phyloP scores from a whole-genome alignment of 768 basidiomycete species.

The Leucocoprinus leucothites region DNA sequence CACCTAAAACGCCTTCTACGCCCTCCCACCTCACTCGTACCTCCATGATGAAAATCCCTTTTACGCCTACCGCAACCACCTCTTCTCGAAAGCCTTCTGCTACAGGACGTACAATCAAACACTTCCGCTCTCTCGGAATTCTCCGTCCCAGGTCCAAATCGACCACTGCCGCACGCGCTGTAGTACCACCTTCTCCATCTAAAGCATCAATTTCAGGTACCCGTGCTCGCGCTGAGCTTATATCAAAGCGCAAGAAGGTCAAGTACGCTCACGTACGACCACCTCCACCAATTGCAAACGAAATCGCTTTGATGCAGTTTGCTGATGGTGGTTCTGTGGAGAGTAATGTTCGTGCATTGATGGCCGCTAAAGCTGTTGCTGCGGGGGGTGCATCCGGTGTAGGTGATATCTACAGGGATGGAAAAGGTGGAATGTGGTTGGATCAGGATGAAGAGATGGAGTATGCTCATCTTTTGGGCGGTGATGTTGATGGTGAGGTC shows the following conservation, averaged over 20 bases:
- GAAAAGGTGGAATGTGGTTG: constrained; percentile 62
- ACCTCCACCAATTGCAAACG: constrained; percentile 57
- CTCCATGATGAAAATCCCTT: constrained; percentile 13
- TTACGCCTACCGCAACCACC: constrained; percentile 9
- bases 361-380: constrained; percentile 53
- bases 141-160: constrained; percentile 13
- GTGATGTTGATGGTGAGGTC: constrained; percentile 25
- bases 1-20: constrained; percentile 45
- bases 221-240: constrained; percentile 14
- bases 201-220: constrained; percentile 7
- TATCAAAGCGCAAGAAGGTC: constrained; percentile 50
- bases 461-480: constrained; percentile 56
- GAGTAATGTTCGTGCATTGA: constrained; percentile 47
- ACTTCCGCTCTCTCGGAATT: constrained; percentile 14
- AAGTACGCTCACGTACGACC: constrained; percentile 40
- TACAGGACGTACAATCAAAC: constrained; percentile 13
- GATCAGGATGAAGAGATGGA: constrained; percentile 74
- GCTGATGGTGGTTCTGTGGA: constrained; percentile 61
- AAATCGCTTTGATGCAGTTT: constrained; percentile 70
- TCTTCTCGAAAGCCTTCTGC: constrained; percentile 17
- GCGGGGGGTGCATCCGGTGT: constrained; percentile 32
- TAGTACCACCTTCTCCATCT: constrained; percentile 19
- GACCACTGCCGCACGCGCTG: background rate
- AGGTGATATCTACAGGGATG: constrained; percentile 58
- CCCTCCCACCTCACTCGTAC: constrained; percentile 30